These are phyloP conservation scores for Nothophaeocryptopus gaeumannii DNA, from an alignment of 2,329 filamentous ascomycete genomes.

Conservation along the genomic window DNA sequence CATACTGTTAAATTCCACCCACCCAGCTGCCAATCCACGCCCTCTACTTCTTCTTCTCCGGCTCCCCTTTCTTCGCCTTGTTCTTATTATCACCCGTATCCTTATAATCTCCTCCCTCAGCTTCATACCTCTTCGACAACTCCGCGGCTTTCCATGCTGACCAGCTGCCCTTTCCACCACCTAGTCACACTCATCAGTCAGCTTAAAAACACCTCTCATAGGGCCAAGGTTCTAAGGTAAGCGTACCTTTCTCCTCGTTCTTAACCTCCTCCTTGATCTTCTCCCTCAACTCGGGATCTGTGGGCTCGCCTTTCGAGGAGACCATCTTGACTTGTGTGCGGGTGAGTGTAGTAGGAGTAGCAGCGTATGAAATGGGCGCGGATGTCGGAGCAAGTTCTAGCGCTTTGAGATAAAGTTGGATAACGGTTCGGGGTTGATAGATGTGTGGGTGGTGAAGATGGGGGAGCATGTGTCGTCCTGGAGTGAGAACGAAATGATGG, in stretches of 20 bases:
- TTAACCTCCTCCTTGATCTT: conserved; percentile 37
- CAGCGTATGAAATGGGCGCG: too few relatives aligned
- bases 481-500: too few relatives aligned
- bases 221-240: not conserved
- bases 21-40: too few relatives aligned
- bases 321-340: conserved; percentile 22
- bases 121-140: conserved; percentile 32
- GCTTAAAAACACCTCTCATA: too few relatives aligned
- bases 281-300: conserved; percentile 33
- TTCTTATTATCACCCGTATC: conserved; percentile 31
- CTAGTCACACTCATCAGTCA: conserved; percentile 10
- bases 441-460: too few relatives aligned
- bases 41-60: conserved; percentile 31
- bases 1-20: too few relatives aligned
- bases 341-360: too few relatives aligned
- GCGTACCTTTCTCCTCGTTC: conserved; percentile 32
- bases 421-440: too few relatives aligned
- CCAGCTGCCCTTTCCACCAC: conserved; percentile 32
- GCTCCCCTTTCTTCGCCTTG: conserved; percentile 31
- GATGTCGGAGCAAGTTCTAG: too few relatives aligned
- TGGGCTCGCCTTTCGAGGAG: conserved; percentile 34
- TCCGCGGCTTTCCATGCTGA: conserved; percentile 35
- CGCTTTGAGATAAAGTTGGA: too few relatives aligned
- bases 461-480: too few relatives aligned
- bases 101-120: conserved; percentile 32